Base-by-base conservation (phyloP, 1,284 basidiomycete species). In the Boletus smithii region DNA sequence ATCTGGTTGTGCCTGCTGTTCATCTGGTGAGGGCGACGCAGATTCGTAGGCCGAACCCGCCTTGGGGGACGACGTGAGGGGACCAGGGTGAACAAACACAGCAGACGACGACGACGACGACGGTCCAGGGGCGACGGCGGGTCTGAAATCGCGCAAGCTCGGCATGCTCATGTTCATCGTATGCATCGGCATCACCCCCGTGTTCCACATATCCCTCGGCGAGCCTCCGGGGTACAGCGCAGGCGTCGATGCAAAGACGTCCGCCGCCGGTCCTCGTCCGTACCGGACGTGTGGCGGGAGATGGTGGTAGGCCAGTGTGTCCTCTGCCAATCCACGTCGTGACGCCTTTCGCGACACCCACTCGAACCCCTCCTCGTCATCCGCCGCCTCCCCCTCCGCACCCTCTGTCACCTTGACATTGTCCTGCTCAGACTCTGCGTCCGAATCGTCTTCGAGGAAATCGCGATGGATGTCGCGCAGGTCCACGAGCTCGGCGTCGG, bases 401-500 rank as follows among this genome's bases (percentile, higher is more conserved):
- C 75, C 73, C 57, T 80, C 78, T 0, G 78, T 75, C 11, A 73
- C 76, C 62, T 81, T 81, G 27, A 76, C 69, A 7, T 75, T 72
- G 9, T 73, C 75, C 34, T 67, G 65, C 23, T 71, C 70, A 1
- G 56, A 52, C 23, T 34, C 61, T 4, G n/a, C 23, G 17, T 65
- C 62, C 13, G 58, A 50, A 8, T 75, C 69, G 56, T 91, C 87
- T 54, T 92, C 87, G 44, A 91, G 74, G 62, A 98, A 98, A 63
- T 95, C 94, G 32, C 85, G 84, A 72, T 95, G 93, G 48, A 98
- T 91, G 71, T 98, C 94, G 40, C 91, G 79, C 49, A 99, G 73
- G 69, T 97, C 94, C 48, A 91, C 83, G 49, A 99, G 79, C 65
- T 95, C 88, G 31, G 97, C 78, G 51, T 95, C 88, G 2, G 97